Conservation (phyloP, 2,329 filamentous ascomycete genomes). For the Trichoderma sp. region DNA sequence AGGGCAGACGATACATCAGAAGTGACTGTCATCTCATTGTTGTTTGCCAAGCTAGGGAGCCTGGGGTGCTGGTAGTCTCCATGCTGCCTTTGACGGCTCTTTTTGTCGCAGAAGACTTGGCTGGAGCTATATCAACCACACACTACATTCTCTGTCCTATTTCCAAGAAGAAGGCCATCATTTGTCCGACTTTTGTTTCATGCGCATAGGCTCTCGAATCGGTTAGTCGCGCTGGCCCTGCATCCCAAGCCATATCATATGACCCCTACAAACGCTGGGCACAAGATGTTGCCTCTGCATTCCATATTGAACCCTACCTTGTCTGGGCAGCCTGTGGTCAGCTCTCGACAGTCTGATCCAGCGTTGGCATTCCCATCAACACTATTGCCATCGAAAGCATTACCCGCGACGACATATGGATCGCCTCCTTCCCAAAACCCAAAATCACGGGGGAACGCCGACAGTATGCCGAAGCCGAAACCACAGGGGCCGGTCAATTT, state of each 20-base stretch:
- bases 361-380: background rate
- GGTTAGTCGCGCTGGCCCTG: slow-evolving; percentile 3
- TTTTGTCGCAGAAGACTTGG: slow-evolving; percentile 27
- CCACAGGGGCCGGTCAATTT: slow-evolving; percentile 69
- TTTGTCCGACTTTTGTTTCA: background rate
- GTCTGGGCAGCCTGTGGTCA: slow-evolving; percentile 37
- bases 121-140: slow-evolving; percentile 27
- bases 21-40: background rate
- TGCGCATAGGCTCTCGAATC: background rate
- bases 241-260: background rate
- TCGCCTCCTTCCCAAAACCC: background rate
- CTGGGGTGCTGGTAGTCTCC: slow-evolving; percentile 25
- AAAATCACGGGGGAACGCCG: slow-evolving; percentile 44
- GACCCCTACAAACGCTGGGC: slow-evolving; percentile 23
- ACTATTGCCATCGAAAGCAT: slow-evolving; percentile 27
- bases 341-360: slow-evolving; percentile 40
- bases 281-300: slow-evolving; percentile 60
- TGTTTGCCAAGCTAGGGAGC: slow-evolving; percentile 31
- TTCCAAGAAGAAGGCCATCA: background rate
- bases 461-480: slow-evolving; percentile 49
- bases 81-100: slow-evolving; percentile 22
- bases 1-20: background rate
- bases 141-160: background rate
- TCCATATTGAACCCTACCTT: slow-evolving; percentile 64
- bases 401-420: background rate